Conservation (phyloP, 331 rosid genomes). For the Acacia concinna region DNA sequence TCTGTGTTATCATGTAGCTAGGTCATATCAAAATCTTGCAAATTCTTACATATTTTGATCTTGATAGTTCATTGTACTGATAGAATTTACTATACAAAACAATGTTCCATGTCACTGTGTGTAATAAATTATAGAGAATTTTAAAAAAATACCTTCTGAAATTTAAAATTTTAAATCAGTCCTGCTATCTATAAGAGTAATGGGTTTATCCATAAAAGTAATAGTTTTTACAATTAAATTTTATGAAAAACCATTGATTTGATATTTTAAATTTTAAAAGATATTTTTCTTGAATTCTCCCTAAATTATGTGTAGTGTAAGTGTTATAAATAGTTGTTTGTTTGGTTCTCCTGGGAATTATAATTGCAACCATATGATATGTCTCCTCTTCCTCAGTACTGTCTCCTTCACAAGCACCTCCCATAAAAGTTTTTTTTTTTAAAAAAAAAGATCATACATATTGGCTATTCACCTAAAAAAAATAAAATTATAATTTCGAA, state of each 20-base stretch:
- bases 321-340: constrained; percentile 29
- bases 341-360: constrained; percentile 31
- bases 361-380: constrained; percentile 22
- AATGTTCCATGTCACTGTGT: neutral
- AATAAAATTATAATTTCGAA: too few species aligned
- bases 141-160: too few species aligned
- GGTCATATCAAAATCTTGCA: neutral
- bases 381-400: constrained; percentile 18
- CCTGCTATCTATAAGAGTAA: too few species aligned
- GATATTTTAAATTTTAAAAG: too few species aligned
- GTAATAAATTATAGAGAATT: too few species aligned
- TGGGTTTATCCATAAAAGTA: too few species aligned
- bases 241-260: too few species aligned
- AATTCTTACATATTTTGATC: neutral
- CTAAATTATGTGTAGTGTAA: neutral
- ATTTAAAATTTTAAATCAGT: too few species aligned
- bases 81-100: neutral
- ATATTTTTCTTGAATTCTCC: too few species aligned
- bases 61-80: neutral
- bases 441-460: too few species aligned
- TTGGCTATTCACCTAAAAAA: too few species aligned
- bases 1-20: neutral
- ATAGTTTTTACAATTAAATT: too few species aligned
- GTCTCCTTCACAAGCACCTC: constrained; percentile 7
- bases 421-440: neutral